Evolutionary conservation across 192 early-diverging fungal genomes (phyloP), one percentile per base, ranked within the genome.

Genomic region (Kappamyces sp.): DNA sequence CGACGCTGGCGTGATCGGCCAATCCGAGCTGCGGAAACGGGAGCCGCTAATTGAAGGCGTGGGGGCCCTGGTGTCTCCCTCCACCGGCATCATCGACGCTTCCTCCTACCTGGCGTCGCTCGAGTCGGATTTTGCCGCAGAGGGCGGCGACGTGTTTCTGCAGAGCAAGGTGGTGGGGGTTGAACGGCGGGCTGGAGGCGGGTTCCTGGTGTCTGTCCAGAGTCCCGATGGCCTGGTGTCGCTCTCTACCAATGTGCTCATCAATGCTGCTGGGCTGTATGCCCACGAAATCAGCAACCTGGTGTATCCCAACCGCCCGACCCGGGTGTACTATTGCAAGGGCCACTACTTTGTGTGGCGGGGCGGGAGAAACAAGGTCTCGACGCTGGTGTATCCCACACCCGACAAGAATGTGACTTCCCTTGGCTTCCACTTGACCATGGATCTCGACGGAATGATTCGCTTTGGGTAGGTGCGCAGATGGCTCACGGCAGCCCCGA

Each of bases 81-180:
- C 88, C 3, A 89, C 91, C 0, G 91, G 90, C 9, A 94, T 94
- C 55, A 50, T 94, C 2, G 91, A 91, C 61, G 82, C 84, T 5
- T 88, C 91, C 59, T 71, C 61, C 2, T 61, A 81, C 29, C 87
- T 91, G 88, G 66, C 69, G 6, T 71, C 72, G 14, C 57, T 93
- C 50, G 78, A 80, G 52, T 58, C 9, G 7, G 11, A n/a, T 43
- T 11, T 62, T 11, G 8, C n/a, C 14, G 14, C 43, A 14, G 54
- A 40, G 2, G 66, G 66, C 8, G 47, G 32, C 35, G 51, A 54
- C 35, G 29, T 59, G 14, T 47, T 32, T 3, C 63, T 59, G 33
- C 45, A 43, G 11, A 53, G 61, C 7, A 6, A 6, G 29, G 66
- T 68, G 31, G 38, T 40, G 6, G 30, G 46, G 7, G n/a, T 66